Evolutionary conservation across 2,329 filamentous ascomycete species (phyloP).

Genomic region (Dactylonectria estremocensis): DNA sequence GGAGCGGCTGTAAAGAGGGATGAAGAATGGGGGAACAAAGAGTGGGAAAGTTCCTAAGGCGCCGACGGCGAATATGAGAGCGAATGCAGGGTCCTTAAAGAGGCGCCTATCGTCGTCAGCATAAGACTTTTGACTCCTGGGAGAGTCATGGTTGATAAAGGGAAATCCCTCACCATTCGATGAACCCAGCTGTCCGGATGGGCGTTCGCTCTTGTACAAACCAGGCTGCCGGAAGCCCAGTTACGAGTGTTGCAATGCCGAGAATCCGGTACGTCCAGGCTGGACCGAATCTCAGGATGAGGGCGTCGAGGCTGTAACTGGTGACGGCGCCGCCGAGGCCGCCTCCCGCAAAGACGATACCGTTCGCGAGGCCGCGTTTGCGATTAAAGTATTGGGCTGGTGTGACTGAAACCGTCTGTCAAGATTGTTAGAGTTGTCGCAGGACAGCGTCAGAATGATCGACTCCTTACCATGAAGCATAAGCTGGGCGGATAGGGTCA

Average conservation of each 20-base stretch:
- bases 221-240: conserved; percentile 69
- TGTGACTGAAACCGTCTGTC: conserved; percentile 33
- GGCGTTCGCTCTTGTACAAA: conserved; percentile 64
- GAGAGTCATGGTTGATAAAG: background rate
- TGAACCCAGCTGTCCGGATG: conserved; percentile 46
- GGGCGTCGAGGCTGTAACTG: conserved; percentile 63
- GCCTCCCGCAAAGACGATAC: conserved; percentile 67
- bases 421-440: background rate
- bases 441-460: conserved; percentile 46
- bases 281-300: conserved; percentile 62
- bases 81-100: conserved; percentile 67
- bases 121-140: background rate
- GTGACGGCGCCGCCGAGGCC: conserved; percentile 70
- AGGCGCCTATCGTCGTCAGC: conserved; percentile 56
- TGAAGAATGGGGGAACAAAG: conserved; percentile 73
- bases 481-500: conserved; percentile 5
- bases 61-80: conserved; percentile 67
- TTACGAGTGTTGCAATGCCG: conserved; percentile 66
- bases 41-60: conserved; percentile 72
- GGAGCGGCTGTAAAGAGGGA: conserved; percentile 69
- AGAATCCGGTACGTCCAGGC: conserved; percentile 69
- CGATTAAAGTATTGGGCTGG: conserved; percentile 68
- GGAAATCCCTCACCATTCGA: conserved; percentile 62
- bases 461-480: conserved; percentile 25
- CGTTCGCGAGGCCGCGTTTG: conserved; percentile 70